Conservation (phyloP, 139 green algal genomes). For the Chlamydomonas sp. region DNA sequence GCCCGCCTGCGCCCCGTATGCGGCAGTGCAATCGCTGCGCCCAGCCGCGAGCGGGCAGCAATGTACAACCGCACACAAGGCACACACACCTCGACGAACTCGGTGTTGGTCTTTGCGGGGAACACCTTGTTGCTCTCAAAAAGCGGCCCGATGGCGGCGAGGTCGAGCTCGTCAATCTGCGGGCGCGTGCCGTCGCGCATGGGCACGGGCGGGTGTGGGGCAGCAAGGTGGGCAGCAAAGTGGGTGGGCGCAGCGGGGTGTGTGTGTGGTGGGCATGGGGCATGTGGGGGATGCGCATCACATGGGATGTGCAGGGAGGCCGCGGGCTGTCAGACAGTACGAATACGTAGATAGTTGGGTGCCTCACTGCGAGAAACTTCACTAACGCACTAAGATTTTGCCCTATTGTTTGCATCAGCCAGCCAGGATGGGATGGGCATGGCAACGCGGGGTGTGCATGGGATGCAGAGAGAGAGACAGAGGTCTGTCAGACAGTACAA, state of each 20-base stretch:
- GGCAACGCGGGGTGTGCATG: background rate
- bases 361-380: no score
- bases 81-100: no score
- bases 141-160: constrained; percentile 65
- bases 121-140: constrained; percentile 91
- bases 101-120: constrained; percentile 90
- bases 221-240: background rate
- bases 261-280: background rate
- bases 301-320: no score
- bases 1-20: no score
- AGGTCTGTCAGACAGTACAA: constrained; percentile 22
- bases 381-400: no score
- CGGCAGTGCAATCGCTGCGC: no score
- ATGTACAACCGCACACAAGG: no score
- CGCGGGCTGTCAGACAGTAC: constrained; percentile 19
- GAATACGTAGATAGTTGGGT: no score
- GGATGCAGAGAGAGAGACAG: background rate
- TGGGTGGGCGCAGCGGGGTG: background rate
- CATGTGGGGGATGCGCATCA: background rate
- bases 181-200: no score
- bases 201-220: background rate
- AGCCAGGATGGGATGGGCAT: no score
- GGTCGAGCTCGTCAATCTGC: constrained; percentile 69
- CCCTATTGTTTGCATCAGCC: no score
- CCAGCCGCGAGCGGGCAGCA: no score